Percentiles rank a stretch among this genome's conserved stretches.
Evolutionary conservation across 192 early-diverging fungal species (phyloP).

Genomic region (Gamsiella multidivaricata): DNA sequence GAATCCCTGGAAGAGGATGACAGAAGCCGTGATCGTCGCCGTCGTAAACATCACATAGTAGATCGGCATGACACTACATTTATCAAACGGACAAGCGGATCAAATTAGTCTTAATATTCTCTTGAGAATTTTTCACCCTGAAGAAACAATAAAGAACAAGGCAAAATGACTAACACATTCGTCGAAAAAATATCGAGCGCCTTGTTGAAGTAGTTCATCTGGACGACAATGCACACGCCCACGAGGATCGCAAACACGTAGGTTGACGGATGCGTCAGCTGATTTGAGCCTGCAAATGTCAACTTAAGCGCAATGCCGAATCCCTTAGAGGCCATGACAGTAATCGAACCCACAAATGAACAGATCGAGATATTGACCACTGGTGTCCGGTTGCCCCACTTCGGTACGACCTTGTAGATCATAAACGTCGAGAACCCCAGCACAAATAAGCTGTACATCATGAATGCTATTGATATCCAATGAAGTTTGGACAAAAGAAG

Average conservation of each 20-base stretch:
- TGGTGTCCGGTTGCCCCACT: slow-evolving; percentile 81
- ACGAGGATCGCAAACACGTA: slow-evolving; percentile 89
- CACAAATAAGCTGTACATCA: slow-evolving; percentile 81
- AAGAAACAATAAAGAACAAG: no score
- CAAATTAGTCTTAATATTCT: not conserved
- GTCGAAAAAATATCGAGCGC: slow-evolving; percentile 93
- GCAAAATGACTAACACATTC: slow-evolving; percentile 70
- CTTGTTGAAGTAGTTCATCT: slow-evolving; percentile 99
- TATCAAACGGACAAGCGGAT: not conserved
- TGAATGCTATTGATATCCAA: slow-evolving; percentile 75
- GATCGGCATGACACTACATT: slow-evolving; percentile 81
- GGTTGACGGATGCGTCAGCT: slow-evolving; percentile 89
- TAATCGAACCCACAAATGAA: slow-evolving; percentile 94
- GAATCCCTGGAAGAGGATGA: slow-evolving; percentile 91
- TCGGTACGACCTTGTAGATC: slow-evolving; percentile 85
- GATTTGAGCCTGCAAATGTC: slow-evolving; percentile 93
- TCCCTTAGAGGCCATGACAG: slow-evolving; percentile 92
- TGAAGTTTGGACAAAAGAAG: not conserved
- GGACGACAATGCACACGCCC: slow-evolving; percentile 84
- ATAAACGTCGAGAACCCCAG: slow-evolving; percentile 72
- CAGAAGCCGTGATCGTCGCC: slow-evolving; percentile 90
- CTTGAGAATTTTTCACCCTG: no score
- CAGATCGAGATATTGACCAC: slow-evolving; percentile 95
- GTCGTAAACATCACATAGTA: slow-evolving; percentile 98
- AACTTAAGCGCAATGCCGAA: slow-evolving; percentile 93